These are phyloP conservation scores for Scalesia atractyloides DNA, from an alignment of 129 eudicot species.

Conservation along the genomic window DNA sequence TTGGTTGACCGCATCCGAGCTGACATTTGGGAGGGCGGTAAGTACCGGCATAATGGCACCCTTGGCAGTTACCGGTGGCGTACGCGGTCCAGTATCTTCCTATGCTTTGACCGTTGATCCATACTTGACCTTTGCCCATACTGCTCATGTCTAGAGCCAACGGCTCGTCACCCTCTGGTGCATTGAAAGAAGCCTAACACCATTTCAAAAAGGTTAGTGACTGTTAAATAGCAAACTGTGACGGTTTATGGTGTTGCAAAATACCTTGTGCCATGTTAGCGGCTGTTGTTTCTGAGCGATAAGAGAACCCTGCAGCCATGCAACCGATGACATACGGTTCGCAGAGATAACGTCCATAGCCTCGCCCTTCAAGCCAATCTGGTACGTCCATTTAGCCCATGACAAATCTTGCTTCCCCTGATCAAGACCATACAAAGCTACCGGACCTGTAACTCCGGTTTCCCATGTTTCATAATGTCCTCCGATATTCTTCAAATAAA, in stretches of 20 bases:
- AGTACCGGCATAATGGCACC: constrained; percentile 69
- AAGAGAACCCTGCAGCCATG: constrained; percentile 56
- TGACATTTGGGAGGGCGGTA: constrained; percentile 80
- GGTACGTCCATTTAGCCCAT: constrained; percentile 71
- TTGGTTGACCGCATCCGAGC: constrained; percentile 89
- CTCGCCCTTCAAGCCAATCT: constrained; percentile 74
- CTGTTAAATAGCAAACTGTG: background rate
- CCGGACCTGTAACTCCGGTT: constrained; percentile 69
- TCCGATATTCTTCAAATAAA: constrained; percentile 54
- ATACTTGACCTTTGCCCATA: constrained; percentile 99
- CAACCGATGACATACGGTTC: constrained; percentile 46
- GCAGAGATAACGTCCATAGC: constrained; percentile 42
- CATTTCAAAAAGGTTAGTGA: background rate
- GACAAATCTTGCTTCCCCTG: constrained; percentile 64
- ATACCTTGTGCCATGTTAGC: constrained; percentile 78
- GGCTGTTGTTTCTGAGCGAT: constrained; percentile 66
- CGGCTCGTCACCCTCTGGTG: constrained; percentile 70
- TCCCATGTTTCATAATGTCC: constrained; percentile 72
- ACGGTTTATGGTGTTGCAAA: background rate
- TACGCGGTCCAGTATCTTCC: constrained; percentile 92
- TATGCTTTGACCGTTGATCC: constrained; percentile 90
- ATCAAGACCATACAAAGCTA: constrained; percentile 61
- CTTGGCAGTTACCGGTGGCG: constrained; percentile 70
- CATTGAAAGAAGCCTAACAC: constrained; percentile 59
- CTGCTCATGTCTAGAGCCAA: constrained; percentile 83